These are phyloP conservation scores for Leishmania gerbilli DNA, from an alignment of 208 protist species.

Conservation along the genomic window DNA sequence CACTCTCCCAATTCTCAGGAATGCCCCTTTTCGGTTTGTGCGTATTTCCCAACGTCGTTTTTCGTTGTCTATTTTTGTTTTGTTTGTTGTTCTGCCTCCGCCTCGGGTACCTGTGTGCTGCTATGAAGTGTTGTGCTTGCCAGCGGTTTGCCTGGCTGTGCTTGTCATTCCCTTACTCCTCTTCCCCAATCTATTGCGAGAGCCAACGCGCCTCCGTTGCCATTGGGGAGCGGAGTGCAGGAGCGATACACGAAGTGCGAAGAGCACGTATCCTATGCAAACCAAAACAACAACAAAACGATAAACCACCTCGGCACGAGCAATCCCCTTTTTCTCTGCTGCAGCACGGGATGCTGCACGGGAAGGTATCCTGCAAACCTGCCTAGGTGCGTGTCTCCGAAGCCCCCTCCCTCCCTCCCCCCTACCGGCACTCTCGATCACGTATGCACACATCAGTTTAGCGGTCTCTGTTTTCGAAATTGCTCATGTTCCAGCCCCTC, in stretches of 20 bases:
- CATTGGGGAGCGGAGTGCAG: background rate
- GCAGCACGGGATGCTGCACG: background rate
- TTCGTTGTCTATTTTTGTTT: background rate
- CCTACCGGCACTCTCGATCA: background rate
- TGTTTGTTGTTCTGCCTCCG: background rate
- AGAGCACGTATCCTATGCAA: background rate
- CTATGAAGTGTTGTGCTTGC: background rate
- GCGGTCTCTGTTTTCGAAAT: background rate
- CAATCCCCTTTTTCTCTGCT: background rate
- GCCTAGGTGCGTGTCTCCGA: background rate
- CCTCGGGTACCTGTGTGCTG: background rate
- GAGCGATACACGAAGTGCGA: background rate
- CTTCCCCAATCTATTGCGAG: background rate
- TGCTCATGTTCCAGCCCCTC: background rate
- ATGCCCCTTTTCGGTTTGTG: background rate
- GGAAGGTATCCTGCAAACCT: background rate
- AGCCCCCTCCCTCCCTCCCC: background rate
- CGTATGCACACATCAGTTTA: background rate
- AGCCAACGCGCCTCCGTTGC: background rate
- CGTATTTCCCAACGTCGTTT: no score
- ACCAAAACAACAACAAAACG: background rate
- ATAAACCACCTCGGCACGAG: background rate
- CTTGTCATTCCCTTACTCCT: background rate
- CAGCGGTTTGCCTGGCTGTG: background rate
- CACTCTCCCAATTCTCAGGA: background rate